phyloP scores from a whole-genome alignment of 768 basidiomycete genomes.

The Boletus speciosus region DNA sequence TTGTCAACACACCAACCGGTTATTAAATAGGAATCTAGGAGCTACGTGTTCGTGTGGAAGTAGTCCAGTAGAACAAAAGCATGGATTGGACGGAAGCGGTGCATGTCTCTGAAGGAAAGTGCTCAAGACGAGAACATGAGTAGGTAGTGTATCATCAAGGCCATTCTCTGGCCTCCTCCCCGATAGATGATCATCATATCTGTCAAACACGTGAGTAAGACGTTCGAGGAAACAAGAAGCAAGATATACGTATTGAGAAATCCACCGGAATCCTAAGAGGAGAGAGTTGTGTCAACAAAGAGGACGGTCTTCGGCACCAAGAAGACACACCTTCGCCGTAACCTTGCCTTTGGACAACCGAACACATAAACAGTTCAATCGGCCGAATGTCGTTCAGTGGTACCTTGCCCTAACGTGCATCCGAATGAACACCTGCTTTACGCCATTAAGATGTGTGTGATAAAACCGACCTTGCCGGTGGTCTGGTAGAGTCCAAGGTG shows the following conservation, averaged over 20 bases:
- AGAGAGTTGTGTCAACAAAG: conserved; percentile 1
- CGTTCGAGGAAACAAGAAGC: background rate
- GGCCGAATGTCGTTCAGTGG: conserved; percentile 95
- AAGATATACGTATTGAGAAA: conserved; percentile 88
- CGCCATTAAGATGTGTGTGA: background rate
- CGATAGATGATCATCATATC: conserved; percentile 22
- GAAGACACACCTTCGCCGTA: conserved; percentile 82
- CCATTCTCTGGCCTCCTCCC: conserved; percentile 2
- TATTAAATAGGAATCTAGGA: conserved; percentile 23
- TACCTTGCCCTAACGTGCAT: conserved; percentile 76
- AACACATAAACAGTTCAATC: conserved; percentile 99
- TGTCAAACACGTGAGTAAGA: conserved; percentile 11
- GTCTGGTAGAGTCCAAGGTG: conserved; percentile 96
- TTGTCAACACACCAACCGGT: background rate
- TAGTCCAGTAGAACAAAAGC: conserved; percentile 12
- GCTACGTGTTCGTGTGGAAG: conserved; percentile 12
- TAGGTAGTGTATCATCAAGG: conserved; percentile 23
- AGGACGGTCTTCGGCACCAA: background rate
- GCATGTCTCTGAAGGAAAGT: conserved; percentile 12
- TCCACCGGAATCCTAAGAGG: conserved; percentile 80
- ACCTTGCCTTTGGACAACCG: conserved; percentile 97
- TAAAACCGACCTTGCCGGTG: conserved; percentile 84
- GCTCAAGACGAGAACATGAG: conserved; percentile 15
- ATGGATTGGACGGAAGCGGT: conserved; percentile 10
- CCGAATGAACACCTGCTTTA: conserved; percentile 4